These are phyloP conservation scores for Kodamaea sagamina DNA, from an alignment of 805 yeast species.

Conservation along the genomic window DNA sequence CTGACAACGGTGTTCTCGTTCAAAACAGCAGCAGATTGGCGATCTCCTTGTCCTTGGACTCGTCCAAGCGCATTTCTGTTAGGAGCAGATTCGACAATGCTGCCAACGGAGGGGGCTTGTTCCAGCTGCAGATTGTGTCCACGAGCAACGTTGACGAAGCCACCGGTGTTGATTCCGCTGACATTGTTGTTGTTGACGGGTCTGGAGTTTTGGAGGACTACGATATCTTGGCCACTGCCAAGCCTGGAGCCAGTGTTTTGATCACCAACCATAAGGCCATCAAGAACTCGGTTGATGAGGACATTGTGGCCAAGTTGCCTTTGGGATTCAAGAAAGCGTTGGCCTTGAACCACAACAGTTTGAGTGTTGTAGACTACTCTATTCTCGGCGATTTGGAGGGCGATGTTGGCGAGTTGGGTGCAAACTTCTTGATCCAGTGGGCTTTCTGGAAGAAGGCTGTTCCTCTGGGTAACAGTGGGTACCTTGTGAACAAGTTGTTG, in stretches of 20 bases:
- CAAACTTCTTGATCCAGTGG: slow-evolving; percentile 70
- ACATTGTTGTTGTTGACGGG: slow-evolving; percentile 65
- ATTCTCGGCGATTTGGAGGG: slow-evolving; percentile 62
- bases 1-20: slow-evolving; percentile 59
- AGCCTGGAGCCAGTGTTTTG: slow-evolving; percentile 53
- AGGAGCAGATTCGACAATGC: slow-evolving; percentile 72
- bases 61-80: slow-evolving; percentile 51
- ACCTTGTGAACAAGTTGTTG: slow-evolving; percentile 73
- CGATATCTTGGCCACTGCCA: slow-evolving; percentile 64
- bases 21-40: slow-evolving; percentile 66
- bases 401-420: slow-evolving; percentile 23
- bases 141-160: slow-evolving; percentile 11
- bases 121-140: slow-evolving; percentile 63
- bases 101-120: slow-evolving; percentile 74
- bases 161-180: slow-evolving; percentile 55
- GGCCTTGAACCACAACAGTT: slow-evolving; percentile 51
- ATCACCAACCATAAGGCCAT: slow-evolving; percentile 42
- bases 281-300: slow-evolving; percentile 45
- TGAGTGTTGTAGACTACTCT: slow-evolving; percentile 63
- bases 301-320: slow-evolving; percentile 56
- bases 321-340: slow-evolving; percentile 51
- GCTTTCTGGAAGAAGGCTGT: slow-evolving; percentile 76
- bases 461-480: slow-evolving; percentile 57
- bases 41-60: slow-evolving; percentile 66
- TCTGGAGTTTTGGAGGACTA: slow-evolving; percentile 52